Evolutionary conservation across 2,329 filamentous ascomycete genomes (phyloP).

Genomic region (Trichoderma sp.): DNA sequence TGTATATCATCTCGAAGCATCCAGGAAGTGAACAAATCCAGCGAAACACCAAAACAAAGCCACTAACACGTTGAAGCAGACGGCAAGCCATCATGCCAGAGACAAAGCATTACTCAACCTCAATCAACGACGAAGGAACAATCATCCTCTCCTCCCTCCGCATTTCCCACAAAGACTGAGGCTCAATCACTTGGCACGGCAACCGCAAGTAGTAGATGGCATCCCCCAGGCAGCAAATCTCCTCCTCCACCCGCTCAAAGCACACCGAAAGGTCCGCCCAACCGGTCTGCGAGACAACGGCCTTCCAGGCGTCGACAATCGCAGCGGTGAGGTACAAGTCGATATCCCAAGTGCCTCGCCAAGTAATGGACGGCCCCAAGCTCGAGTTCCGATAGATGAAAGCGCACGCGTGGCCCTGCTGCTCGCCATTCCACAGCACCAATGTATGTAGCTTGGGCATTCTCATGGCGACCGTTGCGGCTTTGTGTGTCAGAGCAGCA

Average conservation of each 20-base stretch:
- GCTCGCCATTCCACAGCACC: background rate
- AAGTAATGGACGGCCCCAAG: background rate
- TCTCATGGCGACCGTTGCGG: background rate
- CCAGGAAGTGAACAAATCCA: too few relatives aligned
- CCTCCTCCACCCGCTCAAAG: background rate
- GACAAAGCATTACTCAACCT: too few relatives aligned
- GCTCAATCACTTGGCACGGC: background rate
- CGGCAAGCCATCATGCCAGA: too few relatives aligned
- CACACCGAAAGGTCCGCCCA: background rate
- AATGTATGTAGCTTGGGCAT: background rate
- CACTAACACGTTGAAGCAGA: too few relatives aligned
- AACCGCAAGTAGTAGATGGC: background rate
- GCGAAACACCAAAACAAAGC: too few relatives aligned
- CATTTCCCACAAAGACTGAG: background rate
- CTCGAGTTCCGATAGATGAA: background rate
- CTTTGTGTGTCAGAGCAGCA: background rate
- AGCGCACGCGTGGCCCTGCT: background rate
- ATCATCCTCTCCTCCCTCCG: background rate
- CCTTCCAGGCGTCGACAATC: background rate
- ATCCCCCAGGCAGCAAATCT: background rate
- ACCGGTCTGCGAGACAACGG: background rate
- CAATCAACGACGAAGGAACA: background rate
- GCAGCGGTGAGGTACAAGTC: background rate
- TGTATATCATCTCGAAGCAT: too few relatives aligned
- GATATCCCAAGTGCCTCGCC: background rate